A percentile compares a stretch with the other conserved stretches of the same genome.
phyloP scores from a whole-genome alignment of 768 basidiomycete genomes.

The Exidia glandulosa region DNA sequence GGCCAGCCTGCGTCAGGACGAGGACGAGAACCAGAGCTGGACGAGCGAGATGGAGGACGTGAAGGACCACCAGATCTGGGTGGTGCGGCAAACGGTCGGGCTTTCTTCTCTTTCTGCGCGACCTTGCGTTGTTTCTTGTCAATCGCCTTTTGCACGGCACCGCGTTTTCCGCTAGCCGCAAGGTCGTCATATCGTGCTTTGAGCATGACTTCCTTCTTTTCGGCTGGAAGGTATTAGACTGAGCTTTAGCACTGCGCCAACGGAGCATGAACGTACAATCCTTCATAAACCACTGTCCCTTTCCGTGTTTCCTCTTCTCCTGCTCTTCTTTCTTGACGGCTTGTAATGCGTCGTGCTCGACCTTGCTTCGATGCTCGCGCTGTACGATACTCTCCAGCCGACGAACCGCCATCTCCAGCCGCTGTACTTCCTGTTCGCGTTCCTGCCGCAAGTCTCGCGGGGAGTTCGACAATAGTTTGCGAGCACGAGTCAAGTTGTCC shows the following conservation, averaged over 20 bases:
- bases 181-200: conserved; percentile 74
- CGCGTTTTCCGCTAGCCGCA: conserved; percentile 61
- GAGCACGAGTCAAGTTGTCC: conserved; percentile 56
- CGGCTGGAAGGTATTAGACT: conserved; percentile 35
- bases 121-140: conserved; percentile 85
- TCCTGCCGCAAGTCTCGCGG: conserved; percentile 49
- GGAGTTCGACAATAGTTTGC: conserved; percentile 48
- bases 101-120: conserved; percentile 81
- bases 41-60: not conserved
- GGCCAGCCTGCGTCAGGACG: not conserved
- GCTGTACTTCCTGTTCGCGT: conserved; percentile 54
- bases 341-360: conserved; percentile 58
- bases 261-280: conserved; percentile 38
- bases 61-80: conserved; percentile 4
- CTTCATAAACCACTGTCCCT: conserved; percentile 81
- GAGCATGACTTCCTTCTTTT: conserved; percentile 62
- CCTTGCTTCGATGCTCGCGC: conserved; percentile 50
- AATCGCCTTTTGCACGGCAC: conserved; percentile 76
- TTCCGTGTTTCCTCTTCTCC: conserved; percentile 62
- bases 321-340: conserved; percentile 45
- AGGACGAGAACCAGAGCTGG: too few species aligned
- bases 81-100: conserved; percentile 46
- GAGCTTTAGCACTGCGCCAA: not conserved
- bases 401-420: conserved; percentile 65
- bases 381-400: conserved; percentile 69